A percentile compares a stretch with the other conserved stretches of the same genome.
phyloP scores from a whole-genome alignment of 441 rosid species.

The Omphalea diandra region DNA sequence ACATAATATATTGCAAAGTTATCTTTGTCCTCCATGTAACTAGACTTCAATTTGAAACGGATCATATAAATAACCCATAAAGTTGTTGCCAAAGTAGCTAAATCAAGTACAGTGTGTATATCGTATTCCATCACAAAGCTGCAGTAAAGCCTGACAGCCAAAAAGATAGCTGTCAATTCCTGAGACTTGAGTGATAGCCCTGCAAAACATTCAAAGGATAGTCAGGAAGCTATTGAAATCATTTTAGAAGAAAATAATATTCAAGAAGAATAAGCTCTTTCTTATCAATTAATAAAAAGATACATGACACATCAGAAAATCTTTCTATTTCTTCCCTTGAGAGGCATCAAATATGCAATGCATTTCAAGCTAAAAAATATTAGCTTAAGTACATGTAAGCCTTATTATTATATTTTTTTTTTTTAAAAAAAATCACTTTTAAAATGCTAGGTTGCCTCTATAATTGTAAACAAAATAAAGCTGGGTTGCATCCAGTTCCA shows the following conservation, averaged over 20 bases:
- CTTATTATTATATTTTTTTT: too few relatives aligned
- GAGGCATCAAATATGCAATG: neutral
- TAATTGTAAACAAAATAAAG: too few relatives aligned
- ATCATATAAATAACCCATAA: constrained; percentile 98
- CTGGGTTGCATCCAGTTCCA: too few relatives aligned
- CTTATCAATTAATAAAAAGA: constrained; percentile 2
- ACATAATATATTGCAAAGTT: constrained; percentile 89
- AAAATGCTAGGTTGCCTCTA: too few relatives aligned
- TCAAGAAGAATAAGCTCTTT: neutral
- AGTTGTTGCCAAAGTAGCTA: constrained; percentile 88
- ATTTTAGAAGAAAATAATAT: neutral
- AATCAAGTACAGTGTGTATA: constrained; percentile 90
- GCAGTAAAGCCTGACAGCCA: constrained; percentile 89
- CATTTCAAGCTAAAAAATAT: neutral
- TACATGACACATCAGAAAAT: neutral
- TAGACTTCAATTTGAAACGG: constrained; percentile 82
- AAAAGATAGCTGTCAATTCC: constrained; percentile 90
- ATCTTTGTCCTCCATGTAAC: constrained; percentile 97
- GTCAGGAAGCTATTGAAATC: neutral
- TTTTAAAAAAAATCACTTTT: too few relatives aligned
- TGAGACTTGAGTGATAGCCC: constrained; percentile 94
- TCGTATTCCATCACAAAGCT: constrained; percentile 99
- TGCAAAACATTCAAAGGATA: constrained; percentile 40
- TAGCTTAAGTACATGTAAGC: neutral
- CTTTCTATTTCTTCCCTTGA: neutral